A percentile compares a stretch with the other conserved stretches of the same genome.
Conservation (phyloP, 2,329 filamentous ascomycete species). For the Apiospora koreana region DNA sequence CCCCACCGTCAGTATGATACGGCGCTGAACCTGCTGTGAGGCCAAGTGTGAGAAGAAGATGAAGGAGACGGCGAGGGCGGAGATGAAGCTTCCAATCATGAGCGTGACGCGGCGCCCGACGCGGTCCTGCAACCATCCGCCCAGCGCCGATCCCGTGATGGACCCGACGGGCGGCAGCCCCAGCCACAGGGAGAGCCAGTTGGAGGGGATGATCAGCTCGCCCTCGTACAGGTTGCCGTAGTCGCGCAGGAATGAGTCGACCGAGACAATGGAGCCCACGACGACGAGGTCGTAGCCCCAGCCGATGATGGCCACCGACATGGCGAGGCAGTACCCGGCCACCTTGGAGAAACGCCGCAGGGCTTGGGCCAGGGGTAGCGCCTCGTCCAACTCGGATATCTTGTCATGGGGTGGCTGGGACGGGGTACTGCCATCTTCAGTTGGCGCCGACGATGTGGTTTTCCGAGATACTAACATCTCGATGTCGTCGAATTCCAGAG, state of each 20-base stretch:
- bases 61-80: constrained; percentile 37
- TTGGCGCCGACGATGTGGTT: too few relatives aligned
- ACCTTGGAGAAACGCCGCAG: constrained; percentile 14
- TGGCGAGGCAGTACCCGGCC: constrained; percentile 13
- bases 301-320: constrained; percentile 14
- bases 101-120: constrained; percentile 39
- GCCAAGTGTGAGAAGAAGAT: constrained; percentile 35
- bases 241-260: constrained; percentile 23
- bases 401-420: background rate
- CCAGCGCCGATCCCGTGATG: constrained; percentile 38
- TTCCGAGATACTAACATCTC: too few relatives aligned
- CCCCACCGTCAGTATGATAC: constrained; percentile 41
- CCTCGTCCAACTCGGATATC: background rate
- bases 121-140: constrained; percentile 42
- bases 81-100: constrained; percentile 36
- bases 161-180: constrained; percentile 39
- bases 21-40: constrained; percentile 20
- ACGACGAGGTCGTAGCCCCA: constrained; percentile 18
- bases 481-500: too few relatives aligned
- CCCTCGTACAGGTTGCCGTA: constrained; percentile 34
- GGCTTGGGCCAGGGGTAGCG: constrained; percentile 5
- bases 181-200: constrained; percentile 47
- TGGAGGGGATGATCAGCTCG: constrained; percentile 40
- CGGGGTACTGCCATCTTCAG: background rate
- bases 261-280: constrained; percentile 12